Conservation (phyloP, 495 filamentous ascomycete species). For the Xylaria cubensis region DNA sequence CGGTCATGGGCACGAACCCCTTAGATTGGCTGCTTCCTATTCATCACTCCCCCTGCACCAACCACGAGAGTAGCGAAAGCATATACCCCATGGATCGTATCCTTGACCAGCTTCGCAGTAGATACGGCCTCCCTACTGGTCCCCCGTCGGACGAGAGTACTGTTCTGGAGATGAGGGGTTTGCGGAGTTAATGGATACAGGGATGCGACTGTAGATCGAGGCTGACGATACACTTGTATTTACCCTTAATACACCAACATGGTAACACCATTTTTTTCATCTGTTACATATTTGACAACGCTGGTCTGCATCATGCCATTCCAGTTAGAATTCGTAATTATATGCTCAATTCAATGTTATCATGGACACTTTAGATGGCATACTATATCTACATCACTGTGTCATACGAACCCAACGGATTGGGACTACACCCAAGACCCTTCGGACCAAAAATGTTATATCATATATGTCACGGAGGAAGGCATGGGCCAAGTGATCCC, state of each 20-base stretch:
- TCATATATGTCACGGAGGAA: no score
- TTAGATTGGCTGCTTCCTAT: conserved; percentile 79
- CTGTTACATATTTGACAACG: not conserved
- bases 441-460: no score
- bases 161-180: conserved; percentile 38
- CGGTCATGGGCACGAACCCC: conserved; percentile 73
- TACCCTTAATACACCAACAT: conserved; percentile 7
- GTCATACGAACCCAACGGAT: no score
- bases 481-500: no score
- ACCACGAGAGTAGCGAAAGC: conserved; percentile 54
- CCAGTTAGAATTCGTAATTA: not conserved
- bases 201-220: not conserved
- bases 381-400: no score
- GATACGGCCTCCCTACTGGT: conserved; percentile 43
- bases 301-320: not conserved
- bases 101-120: conserved; percentile 44
- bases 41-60: conserved; percentile 66
- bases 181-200: conserved; percentile 26
- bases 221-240: conserved; percentile 33
- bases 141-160: conserved; percentile 32
- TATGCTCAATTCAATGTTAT: not conserved
- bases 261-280: not conserved
- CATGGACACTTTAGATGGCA: no score
- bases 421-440: no score
- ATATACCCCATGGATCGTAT: conserved; percentile 56